Evolutionary conservation across 2,329 filamentous ascomycete species (phyloP).

Genomic region (Didymella segeticola): DNA sequence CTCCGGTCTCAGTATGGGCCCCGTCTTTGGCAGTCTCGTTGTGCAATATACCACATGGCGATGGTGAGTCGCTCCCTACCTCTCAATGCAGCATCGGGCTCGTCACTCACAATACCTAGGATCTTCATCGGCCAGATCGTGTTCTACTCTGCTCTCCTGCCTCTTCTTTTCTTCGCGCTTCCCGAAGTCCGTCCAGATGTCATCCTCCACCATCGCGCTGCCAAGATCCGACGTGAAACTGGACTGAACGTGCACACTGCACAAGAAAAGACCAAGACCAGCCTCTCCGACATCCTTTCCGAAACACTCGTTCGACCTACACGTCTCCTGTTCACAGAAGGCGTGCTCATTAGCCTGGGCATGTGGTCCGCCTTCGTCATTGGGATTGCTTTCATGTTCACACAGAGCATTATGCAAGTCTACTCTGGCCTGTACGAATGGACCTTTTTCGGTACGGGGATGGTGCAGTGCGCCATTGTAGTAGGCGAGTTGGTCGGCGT

Average conservation of each 20-base stretch:
- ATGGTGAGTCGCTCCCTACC: slow-evolving; percentile 44
- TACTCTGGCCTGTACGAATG: slow-evolving; percentile 51
- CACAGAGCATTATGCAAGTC: slow-evolving; percentile 56
- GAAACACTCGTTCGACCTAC: slow-evolving; percentile 48
- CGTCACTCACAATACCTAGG: slow-evolving; percentile 34
- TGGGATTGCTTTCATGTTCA: slow-evolving; percentile 59
- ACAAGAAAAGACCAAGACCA: slow-evolving; percentile 45
- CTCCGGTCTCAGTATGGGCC: slow-evolving; percentile 54
- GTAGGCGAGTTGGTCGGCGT: slow-evolving; percentile 56
- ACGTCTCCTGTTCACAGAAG: slow-evolving; percentile 57
- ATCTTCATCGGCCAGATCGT: slow-evolving; percentile 56
- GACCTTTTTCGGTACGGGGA: slow-evolving; percentile 52
- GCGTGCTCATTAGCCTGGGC: slow-evolving; percentile 57
- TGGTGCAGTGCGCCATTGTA: slow-evolving; percentile 55
- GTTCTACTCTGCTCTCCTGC: slow-evolving; percentile 53
- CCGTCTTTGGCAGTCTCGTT: slow-evolving; percentile 53
- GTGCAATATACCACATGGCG: slow-evolving; percentile 50
- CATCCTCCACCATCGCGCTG: slow-evolving; percentile 52
- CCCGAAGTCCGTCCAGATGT: slow-evolving; percentile 57
- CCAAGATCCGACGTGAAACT: slow-evolving; percentile 38
- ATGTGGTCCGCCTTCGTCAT: slow-evolving; percentile 58
- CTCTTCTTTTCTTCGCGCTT: slow-evolving; percentile 52
- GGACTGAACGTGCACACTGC: slow-evolving; percentile 36
- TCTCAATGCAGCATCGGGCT: background rate
- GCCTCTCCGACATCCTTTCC: slow-evolving; percentile 42